Conservation (phyloP, 192 early-diverging fungal genomes). For the Linnemannia exigua region DNA sequence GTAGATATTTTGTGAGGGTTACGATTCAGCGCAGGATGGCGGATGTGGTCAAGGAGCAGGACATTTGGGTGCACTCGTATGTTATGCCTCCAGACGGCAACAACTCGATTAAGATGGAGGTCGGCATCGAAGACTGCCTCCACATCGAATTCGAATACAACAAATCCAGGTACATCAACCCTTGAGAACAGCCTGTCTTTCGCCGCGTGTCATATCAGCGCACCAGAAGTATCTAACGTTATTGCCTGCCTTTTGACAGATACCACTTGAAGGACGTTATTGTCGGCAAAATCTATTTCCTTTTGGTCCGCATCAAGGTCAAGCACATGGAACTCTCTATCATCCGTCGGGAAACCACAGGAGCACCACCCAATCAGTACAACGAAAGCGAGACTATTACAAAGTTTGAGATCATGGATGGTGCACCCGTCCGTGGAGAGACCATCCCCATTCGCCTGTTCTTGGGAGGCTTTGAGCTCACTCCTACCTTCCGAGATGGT, state of each 20-base stretch:
- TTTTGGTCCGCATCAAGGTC: slow-evolving; percentile 99
- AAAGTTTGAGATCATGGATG: slow-evolving; percentile 99
- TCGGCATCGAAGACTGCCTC: slow-evolving; percentile 98
- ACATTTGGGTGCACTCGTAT: slow-evolving; percentile 99
- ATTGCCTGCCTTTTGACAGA: slow-evolving; percentile 52
- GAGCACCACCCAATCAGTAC: slow-evolving; percentile 96
- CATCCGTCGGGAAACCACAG: slow-evolving; percentile 97
- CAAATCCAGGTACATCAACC: slow-evolving; percentile 84
- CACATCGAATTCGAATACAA: slow-evolving; percentile 99
- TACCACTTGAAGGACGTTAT: slow-evolving; percentile 99
- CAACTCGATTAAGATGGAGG: slow-evolving; percentile 99
- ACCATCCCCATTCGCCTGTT: slow-evolving; percentile 99
- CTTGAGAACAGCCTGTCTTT: neutral
- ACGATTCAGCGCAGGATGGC: slow-evolving; percentile 89
- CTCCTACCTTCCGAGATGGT: slow-evolving; percentile 95
- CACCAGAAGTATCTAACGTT: neutral
- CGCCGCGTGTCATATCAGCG: neutral
- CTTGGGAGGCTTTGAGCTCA: slow-evolving; percentile 96
- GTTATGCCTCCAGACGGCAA: slow-evolving; percentile 92
- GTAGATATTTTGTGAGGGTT: slow-evolving; percentile 94
- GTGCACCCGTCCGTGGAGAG: slow-evolving; percentile 96
- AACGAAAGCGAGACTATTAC: slow-evolving; percentile 99
- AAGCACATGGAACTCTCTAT: slow-evolving; percentile 99
- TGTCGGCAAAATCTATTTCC: slow-evolving; percentile 99
- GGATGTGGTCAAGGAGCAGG: slow-evolving; percentile 92